Evolutionary conservation across 305 asterid species (phyloP), one percentile per base, ranked within the genome.

Genomic region (Petunia hybrid): DNA sequence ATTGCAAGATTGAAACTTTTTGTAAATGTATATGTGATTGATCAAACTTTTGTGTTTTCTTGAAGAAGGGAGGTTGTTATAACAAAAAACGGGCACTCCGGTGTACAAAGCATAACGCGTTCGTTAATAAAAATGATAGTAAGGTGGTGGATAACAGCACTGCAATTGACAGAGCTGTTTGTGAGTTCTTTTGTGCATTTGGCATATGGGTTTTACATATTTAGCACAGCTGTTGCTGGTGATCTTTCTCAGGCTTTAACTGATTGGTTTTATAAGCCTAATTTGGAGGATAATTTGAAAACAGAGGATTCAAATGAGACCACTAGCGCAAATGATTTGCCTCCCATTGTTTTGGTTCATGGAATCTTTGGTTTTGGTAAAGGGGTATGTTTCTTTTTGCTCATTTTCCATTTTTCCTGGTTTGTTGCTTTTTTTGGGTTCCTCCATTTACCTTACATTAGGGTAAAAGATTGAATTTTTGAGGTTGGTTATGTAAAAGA

Each of bases 351-450:
- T 3, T 84, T 96, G 81, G 97, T 95, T 80, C 99, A 95, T 85
- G 99, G 98, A 31, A 94, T 94, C 78, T 96, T 96, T 86, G 99
- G 99, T 70, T 96, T 96, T 83, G 99, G 99, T n/a, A 92, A 89
- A 95, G 99, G 99, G 95, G 99, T 93, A 90, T 63, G 88, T n/a
- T 2, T 13, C 61, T 79, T 68, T 12, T 70, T 13, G 41, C 41
- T 35, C 9, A 12, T 80, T 75, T 16, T 22, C 31, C 31, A 22
- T 22, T 22, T 22, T 38, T 22, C 4, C 80, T 66, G 8, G 1
- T 57, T 2, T 57, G 7, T 57, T 57, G 5, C n/a, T 5, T 10
- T 4, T 4, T 78, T 65, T 8, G 57, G 43, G 2, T 40, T n/a
- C 31, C 1, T n/a, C 8, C 22, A 31, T 22, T 22, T 22, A 22